Evolutionary conservation across 2,329 filamentous ascomycete genomes (phyloP), one percentile per base, ranked within the genome.

Genomic region (Penicillium rolfsii): DNA sequence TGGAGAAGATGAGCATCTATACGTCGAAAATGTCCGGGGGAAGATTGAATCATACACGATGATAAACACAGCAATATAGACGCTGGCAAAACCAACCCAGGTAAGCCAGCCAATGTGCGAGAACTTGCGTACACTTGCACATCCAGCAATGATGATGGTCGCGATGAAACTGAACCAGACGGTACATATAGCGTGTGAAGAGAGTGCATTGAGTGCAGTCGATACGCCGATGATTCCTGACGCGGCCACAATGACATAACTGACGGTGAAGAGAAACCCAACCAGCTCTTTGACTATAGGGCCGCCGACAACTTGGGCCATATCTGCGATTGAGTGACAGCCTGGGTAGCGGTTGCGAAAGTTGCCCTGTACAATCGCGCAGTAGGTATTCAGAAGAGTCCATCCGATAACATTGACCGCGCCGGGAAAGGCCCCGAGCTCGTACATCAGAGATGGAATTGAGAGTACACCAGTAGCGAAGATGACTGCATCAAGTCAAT

Each of bases 81-180:
- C 82, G 30, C 81, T 85, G 4, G 81, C 59, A 66, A 88, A 87
- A 0, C 86, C 87, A 11, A 80, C 81, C 82, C 84, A 89, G 0
- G 85, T 86, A 46, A 88, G 74, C 84, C 84, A 88, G 2, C 82
- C 84, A 60, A 89, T 83, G 66, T 87, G 83, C 55, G 84, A 80
- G 65, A 87, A 84, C 58, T 85, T 88, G 62, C 85, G 81, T 5
- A 86, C 79, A 28, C 80, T 83, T 1, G 84, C 84, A 5, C 81
- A 77, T 12, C 56, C 52, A 0, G 78, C 63, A 28, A 82, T 81
- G 8, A 86, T 79, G 7, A 82, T 73, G 1, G 84, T 82, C 0
- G 83, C 83, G 4, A 88, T 71, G 28, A 87, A 77, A 8, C 80
- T 79, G 73, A 81, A 88, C 76, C 79, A 85, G 16, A 85, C 84